These are phyloP conservation scores for Zangia roseola DNA, from an alignment of 768 basidiomycete species.

Conservation along the genomic window DNA sequence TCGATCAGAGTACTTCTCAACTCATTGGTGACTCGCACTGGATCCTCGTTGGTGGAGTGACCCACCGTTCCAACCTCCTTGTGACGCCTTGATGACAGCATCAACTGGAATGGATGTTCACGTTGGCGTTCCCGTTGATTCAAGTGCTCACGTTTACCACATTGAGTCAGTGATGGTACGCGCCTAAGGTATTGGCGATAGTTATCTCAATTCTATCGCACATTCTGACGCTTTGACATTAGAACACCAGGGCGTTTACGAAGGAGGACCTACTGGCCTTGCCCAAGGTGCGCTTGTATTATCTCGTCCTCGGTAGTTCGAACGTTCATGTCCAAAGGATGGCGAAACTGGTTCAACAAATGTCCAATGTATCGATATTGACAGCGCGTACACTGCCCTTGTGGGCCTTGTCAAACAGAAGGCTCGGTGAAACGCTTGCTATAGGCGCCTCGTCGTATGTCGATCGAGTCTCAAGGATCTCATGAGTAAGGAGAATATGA, in stretches of 20 bases:
- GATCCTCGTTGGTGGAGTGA: neutral
- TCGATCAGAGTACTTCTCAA: neutral
- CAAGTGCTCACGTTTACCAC: too few relatives aligned
- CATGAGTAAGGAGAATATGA: slow-evolving; percentile 63
- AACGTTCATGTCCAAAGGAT: neutral
- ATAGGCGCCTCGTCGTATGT: slow-evolving; percentile 48
- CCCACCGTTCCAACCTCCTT: too few relatives aligned
- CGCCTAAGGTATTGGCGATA: too few relatives aligned
- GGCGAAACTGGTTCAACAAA: slow-evolving; percentile 73
- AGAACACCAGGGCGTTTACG: slow-evolving; percentile 59
- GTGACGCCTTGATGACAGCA: too few relatives aligned
- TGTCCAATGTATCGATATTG: slow-evolving; percentile 59
- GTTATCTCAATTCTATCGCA: too few relatives aligned
- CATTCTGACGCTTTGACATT: too few relatives aligned
- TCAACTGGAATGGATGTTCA: too few relatives aligned
- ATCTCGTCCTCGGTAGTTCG: too few relatives aligned
- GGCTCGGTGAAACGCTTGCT: slow-evolving; percentile 55
- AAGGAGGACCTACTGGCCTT: slow-evolving; percentile 87
- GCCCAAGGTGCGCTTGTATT: slow-evolving; percentile 63
- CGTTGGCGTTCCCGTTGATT: too few relatives aligned
- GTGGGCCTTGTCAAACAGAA: slow-evolving; percentile 49
- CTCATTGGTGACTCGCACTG: neutral
- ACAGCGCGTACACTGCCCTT: too few relatives aligned
- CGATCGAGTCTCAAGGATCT: slow-evolving; percentile 72
- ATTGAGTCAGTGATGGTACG: too few relatives aligned